Percentiles rank a stretch among this genome's conserved stretches.
phyloP scores from a whole-genome alignment of 2,329 filamentous ascomycete species.

The Cytospora schulzeri region DNA sequence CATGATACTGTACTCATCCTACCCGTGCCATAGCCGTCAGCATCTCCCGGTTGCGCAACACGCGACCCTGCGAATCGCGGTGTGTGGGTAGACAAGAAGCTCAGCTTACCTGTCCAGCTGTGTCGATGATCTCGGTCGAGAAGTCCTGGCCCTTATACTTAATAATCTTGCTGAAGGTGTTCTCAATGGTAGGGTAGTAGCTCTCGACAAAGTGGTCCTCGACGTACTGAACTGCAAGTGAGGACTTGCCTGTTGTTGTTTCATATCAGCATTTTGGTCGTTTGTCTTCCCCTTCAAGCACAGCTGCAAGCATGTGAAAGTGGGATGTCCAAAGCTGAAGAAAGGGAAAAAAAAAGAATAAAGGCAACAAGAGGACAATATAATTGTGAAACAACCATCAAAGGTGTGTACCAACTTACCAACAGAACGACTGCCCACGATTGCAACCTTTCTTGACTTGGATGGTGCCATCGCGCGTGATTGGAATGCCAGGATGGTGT shows the following conservation, averaged over 20 bases:
- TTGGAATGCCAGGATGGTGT: constrained; percentile 36
- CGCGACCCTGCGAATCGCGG: not conserved
- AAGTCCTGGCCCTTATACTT: constrained; percentile 91
- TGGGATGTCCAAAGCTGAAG: constrained; percentile 10
- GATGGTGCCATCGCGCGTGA: constrained; percentile 55
- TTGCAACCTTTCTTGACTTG: constrained; percentile 93
- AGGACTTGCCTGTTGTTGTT: constrained; percentile 78
- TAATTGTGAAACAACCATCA: not conserved
- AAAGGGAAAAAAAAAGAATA: not conserved
- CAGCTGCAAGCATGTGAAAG: constrained; percentile 26
- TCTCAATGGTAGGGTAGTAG: constrained; percentile 99
- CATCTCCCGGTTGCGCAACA: not conserved
- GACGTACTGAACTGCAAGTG: constrained; percentile 93
- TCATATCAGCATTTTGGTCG: constrained; percentile 15
- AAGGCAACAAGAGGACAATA: not conserved
- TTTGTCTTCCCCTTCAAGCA: not conserved
- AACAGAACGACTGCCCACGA: constrained; percentile 92
- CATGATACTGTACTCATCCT: constrained; percentile 98
- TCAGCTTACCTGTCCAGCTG: constrained; percentile 78
- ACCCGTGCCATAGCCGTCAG: constrained; percentile 10
- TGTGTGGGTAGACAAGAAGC: not conserved
- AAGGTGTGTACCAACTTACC: constrained; percentile 42
- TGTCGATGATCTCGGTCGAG: constrained; percentile 96
- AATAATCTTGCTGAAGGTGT: constrained; percentile 96
- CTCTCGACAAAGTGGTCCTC: constrained; percentile 98